Percentiles rank a stretch among this genome's conserved stretches.
phyloP scores from a whole-genome alignment of 306 rosid species.

The Rubus idaeus region DNA sequence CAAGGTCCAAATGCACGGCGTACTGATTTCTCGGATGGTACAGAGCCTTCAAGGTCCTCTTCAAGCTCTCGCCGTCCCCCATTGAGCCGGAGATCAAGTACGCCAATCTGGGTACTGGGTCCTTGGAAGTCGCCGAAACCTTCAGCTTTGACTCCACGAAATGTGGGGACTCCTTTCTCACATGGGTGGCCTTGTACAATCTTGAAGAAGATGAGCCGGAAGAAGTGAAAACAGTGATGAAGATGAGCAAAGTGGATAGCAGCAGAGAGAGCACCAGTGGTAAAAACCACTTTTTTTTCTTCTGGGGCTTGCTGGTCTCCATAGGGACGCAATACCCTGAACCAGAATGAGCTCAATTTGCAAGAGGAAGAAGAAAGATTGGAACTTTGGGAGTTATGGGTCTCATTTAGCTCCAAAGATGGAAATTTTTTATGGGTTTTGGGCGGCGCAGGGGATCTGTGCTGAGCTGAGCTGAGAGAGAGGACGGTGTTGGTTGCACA shows the following conservation, averaged over 20 bases:
- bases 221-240: constrained; percentile 34
- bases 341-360: neutral
- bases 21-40: constrained; percentile 74
- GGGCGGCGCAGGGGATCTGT: constrained; percentile 15
- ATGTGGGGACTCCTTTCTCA: constrained; percentile 27
- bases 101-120: constrained; percentile 58
- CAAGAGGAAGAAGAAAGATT: neutral
- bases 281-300: constrained; percentile 53
- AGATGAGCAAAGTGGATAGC: constrained; percentile 36
- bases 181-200: constrained; percentile 24
- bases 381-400: neutral
- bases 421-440: neutral
- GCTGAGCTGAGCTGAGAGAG: neutral
- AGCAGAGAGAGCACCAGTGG: constrained; percentile 38
- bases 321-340: constrained; percentile 17
- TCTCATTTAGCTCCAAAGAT: too few relatives aligned
- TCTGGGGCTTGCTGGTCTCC: constrained; percentile 48
- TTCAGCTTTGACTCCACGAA: constrained; percentile 61
- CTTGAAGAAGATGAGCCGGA: constrained; percentile 26
- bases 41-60: constrained; percentile 63
- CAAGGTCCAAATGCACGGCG: constrained; percentile 68
- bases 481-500: neutral
- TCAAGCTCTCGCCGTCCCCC: constrained; percentile 67
- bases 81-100: constrained; percentile 77
- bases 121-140: constrained; percentile 26